phyloP scores from a whole-genome alignment of 345 rosid genomes.

The Lenwebbia sp. region DNA sequence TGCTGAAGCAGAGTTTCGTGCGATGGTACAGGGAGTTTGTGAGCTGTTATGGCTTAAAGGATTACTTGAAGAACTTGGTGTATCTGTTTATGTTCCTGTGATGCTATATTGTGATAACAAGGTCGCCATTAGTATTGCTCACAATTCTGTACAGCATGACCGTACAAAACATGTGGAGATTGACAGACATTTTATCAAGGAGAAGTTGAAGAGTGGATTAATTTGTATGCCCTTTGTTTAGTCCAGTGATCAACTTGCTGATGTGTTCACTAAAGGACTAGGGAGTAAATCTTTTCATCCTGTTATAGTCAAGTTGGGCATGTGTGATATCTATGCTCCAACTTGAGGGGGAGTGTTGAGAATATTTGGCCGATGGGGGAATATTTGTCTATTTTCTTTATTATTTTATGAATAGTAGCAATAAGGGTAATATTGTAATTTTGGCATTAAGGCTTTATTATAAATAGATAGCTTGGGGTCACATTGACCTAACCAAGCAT shows the following conservation, averaged over 20 bases:
- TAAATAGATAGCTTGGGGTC: not conserved
- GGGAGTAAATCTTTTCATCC: not conserved
- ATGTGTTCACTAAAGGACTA: not conserved
- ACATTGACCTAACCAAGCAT: not conserved
- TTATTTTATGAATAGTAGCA: not conserved
- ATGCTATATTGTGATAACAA: not conserved
- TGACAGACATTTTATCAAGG: not conserved
- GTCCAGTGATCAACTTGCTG: not conserved
- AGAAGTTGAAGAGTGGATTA: not conserved
- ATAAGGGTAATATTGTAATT: not conserved
- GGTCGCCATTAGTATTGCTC: not conserved
- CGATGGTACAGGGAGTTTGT: not conserved
- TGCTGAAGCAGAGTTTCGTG: not conserved
- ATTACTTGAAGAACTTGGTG: not conserved
- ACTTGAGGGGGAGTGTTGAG: not conserved
- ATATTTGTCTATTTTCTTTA: not conserved
- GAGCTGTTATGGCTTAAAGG: not conserved
- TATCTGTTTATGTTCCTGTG: not conserved
- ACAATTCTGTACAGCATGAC: not conserved
- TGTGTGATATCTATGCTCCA: not conserved
- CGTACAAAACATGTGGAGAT: not conserved
- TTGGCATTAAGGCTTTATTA: not conserved
- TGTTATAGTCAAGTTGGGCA: not conserved
- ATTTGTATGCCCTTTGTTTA: not conserved
- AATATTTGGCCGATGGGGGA: not conserved